Percentiles rank a stretch among this genome's conserved stretches.
Evolutionary conservation across 768 basidiomycete species (phyloP).

Genomic region (Tulasnella sp.): DNA sequence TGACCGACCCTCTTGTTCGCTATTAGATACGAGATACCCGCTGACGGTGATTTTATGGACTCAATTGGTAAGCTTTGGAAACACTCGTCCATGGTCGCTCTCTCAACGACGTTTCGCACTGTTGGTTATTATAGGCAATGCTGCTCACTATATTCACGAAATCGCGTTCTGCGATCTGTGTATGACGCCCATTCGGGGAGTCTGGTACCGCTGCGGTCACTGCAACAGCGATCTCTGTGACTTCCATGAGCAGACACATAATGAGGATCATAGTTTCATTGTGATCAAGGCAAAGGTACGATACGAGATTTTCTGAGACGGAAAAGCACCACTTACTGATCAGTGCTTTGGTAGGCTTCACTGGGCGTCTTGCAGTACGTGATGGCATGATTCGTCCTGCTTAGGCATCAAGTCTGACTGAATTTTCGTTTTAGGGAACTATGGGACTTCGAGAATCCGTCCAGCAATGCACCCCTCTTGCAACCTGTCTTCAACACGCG

Average conservation of each 20-base stretch:
- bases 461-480: constrained; percentile 60
- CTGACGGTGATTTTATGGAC: constrained; percentile 19
- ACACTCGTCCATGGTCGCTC: not conserved
- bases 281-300: constrained; percentile 83
- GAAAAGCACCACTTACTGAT: constrained; percentile 32
- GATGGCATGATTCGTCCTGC: not conserved
- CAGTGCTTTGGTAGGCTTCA: constrained; percentile 56
- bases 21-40: constrained; percentile 28
- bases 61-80: not conserved
- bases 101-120: too few species aligned
- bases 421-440: constrained; percentile 49
- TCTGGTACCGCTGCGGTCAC: constrained; percentile 90
- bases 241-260: constrained; percentile 79
- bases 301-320: not conserved
- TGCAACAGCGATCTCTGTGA: constrained; percentile 88
- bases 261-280: constrained; percentile 80
- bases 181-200: constrained; percentile 76
- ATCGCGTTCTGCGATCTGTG: constrained; percentile 86
- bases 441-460: constrained; percentile 61
- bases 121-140: constrained; percentile 55
- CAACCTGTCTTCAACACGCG: constrained; percentile 26
- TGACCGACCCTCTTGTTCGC: not conserved
- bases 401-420: not conserved
- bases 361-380: constrained; percentile 73
- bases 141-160: constrained; percentile 61